Evolutionary conservation across 2,329 filamentous ascomycete genomes (phyloP).

Genomic region (Juglanconis oblonga): DNA sequence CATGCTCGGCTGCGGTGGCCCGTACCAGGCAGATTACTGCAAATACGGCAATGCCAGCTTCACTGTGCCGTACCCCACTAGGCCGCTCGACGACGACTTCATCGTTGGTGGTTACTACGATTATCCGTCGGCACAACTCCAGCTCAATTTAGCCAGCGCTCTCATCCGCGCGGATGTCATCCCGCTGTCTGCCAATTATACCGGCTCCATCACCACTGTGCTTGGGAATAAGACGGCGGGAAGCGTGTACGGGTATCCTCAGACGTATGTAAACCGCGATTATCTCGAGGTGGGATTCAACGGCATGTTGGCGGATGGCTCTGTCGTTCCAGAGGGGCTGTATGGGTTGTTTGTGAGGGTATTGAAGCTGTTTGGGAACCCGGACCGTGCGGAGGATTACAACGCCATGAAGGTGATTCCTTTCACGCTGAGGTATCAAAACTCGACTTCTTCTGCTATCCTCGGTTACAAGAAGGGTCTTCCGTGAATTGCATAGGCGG

Average conservation of each 20-base stretch:
- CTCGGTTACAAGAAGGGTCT: background rate
- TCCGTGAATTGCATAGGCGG: background rate
- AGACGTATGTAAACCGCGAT: constrained; percentile 11
- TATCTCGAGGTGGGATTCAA: constrained; percentile 18
- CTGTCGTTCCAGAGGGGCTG: constrained; percentile 22
- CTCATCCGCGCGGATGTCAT: constrained; percentile 24
- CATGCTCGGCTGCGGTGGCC: constrained; percentile 18
- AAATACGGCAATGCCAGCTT: constrained; percentile 23
- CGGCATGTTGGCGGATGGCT: constrained; percentile 23
- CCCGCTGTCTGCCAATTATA: constrained; percentile 12
- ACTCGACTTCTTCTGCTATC: background rate
- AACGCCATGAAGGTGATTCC: constrained; percentile 5
- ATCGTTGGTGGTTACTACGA: background rate
- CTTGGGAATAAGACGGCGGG: constrained; percentile 23
- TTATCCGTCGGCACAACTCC: constrained; percentile 12
- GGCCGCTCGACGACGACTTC: background rate
- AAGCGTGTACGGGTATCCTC: constrained; percentile 20
- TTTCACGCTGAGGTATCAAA: constrained; percentile 7
- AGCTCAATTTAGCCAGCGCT: constrained; percentile 19
- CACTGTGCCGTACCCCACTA: constrained; percentile 21
- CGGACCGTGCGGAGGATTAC: constrained; percentile 23
- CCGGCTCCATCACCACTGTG: constrained; percentile 16
- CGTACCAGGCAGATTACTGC: background rate
- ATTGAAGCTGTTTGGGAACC: constrained; percentile 26
- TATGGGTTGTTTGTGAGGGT: constrained; percentile 25